phyloP scores from a whole-genome alignment of 495 filamentous ascomycete species.

The Hypoxylon fragiforme region DNA sequence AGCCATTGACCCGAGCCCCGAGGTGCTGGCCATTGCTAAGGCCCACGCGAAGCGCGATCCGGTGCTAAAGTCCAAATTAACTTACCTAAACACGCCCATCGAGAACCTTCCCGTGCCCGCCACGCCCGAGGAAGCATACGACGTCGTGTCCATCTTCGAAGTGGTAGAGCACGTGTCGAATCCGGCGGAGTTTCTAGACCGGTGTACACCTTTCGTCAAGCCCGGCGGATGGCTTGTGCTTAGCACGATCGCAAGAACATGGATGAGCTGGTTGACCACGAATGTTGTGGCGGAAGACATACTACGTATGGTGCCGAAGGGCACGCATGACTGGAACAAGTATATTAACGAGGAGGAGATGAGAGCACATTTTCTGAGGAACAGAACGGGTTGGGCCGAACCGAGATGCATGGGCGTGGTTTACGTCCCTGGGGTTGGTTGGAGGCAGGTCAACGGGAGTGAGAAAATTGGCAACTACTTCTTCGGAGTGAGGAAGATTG shows the following conservation, averaged over 20 bases:
- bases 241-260: constrained; percentile 86
- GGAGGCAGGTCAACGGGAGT: constrained; percentile 79
- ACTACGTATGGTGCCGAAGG: constrained; percentile 81
- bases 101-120: constrained; percentile 62
- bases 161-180: constrained; percentile 88
- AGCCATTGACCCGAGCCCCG: constrained; percentile 80
- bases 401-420: constrained; percentile 76
- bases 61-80: constrained; percentile 60
- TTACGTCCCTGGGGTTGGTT: constrained; percentile 88
- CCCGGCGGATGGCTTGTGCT: constrained; percentile 92
- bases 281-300: constrained; percentile 92
- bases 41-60: constrained; percentile 71
- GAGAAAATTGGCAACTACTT: constrained; percentile 97
- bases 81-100: constrained; percentile 70
- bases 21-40: constrained; percentile 78
- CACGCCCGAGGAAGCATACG: constrained; percentile 54
- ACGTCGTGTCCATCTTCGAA: constrained; percentile 87
- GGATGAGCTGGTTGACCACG: constrained; percentile 85
- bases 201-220: constrained; percentile 69
- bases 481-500: constrained; percentile 72
- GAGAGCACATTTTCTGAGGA: constrained; percentile 56
- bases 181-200: constrained; percentile 69
- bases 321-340: constrained; percentile 94
- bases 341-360: constrained; percentile 90
- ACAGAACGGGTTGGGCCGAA: constrained; percentile 55